Conservation (phyloP, 192 early-diverging fungal species). For the Gamsiella multidivaricata region DNA sequence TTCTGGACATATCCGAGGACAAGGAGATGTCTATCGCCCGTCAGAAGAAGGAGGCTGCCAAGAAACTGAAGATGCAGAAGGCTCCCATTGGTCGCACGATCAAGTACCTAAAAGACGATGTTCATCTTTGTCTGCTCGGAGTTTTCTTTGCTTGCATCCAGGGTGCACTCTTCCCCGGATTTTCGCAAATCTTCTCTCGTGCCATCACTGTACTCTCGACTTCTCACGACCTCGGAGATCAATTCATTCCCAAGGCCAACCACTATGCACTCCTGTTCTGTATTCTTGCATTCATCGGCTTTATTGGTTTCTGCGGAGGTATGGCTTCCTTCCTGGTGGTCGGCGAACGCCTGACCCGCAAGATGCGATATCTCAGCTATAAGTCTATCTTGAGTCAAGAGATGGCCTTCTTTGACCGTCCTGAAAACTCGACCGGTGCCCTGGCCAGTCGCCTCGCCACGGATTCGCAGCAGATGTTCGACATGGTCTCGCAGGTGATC, state of each 20-base stretch:
- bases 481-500: constrained; percentile 61
- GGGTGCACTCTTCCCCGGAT: constrained; percentile 75
- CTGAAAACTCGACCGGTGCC: constrained; percentile 77
- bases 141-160: constrained; percentile 65
- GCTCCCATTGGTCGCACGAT: constrained; percentile 43
- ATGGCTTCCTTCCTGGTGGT: constrained; percentile 65
- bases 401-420: constrained; percentile 86
- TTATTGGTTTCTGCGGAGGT: constrained; percentile 34
- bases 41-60: constrained; percentile 42
- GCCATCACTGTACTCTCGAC: constrained; percentile 48
- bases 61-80: constrained; percentile 39
- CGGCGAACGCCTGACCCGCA: constrained; percentile 56
- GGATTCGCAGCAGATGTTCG: constrained; percentile 71
- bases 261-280: constrained; percentile 45
- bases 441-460: constrained; percentile 84
- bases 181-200: constrained; percentile 69
- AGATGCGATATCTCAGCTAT: constrained; percentile 75
- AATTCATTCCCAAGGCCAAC: constrained; percentile 35
- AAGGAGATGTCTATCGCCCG: constrained; percentile 18
- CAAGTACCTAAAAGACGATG: constrained; percentile 12
- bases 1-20: constrained; percentile 21
- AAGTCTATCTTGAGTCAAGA: constrained; percentile 83
- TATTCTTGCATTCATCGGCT: constrained; percentile 42
- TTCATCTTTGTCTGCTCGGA: constrained; percentile 56
- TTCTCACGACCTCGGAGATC: constrained; percentile 38